A percentile compares a stretch with the other conserved stretches of the same genome.
These are phyloP conservation scores for Platanus orientalis DNA, from an alignment of 164 flowering plant species.

Conservation along the genomic window DNA sequence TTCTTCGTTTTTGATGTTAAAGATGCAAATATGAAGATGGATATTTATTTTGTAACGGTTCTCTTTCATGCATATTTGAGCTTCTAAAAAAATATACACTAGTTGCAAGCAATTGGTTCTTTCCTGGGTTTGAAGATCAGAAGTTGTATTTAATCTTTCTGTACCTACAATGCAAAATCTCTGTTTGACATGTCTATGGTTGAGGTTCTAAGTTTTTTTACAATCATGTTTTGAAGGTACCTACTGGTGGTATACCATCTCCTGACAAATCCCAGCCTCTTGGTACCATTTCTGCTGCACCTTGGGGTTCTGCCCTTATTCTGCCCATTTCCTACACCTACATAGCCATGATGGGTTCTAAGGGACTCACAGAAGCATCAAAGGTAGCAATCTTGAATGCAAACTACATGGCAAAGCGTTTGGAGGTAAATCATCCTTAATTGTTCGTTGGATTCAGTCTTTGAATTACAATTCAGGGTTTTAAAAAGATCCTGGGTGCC, in stretches of 20 bases:
- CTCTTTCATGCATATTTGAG: background rate
- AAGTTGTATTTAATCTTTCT: background rate
- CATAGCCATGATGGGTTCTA: constrained; percentile 98
- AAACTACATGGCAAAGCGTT: constrained; percentile 97
- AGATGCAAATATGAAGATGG: background rate
- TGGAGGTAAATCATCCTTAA: constrained; percentile 54
- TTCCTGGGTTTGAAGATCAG: background rate
- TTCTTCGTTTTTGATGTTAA: too few relatives aligned
- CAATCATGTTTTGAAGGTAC: constrained; percentile 42
- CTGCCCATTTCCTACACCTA: constrained; percentile 93
- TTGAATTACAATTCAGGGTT: background rate
- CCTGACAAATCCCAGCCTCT: constrained; percentile 73
- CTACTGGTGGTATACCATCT: constrained; percentile 89
- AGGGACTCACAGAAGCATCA: constrained; percentile 96
- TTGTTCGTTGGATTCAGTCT: constrained; percentile 1
- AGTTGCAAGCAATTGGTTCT: background rate
- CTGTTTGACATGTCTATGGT: background rate
- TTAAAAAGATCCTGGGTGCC: background rate
- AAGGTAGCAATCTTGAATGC: constrained; percentile 92
- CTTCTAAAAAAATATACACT: background rate
- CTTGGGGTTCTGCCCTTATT: constrained; percentile 99
- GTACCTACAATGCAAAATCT: background rate
- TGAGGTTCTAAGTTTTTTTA: constrained; percentile 11
- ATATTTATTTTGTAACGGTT: background rate
- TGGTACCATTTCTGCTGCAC: constrained; percentile 94